These are phyloP conservation scores for Wickerhamiella spandovensis DNA, from an alignment of 805 yeast species.

Conservation along the genomic window DNA sequence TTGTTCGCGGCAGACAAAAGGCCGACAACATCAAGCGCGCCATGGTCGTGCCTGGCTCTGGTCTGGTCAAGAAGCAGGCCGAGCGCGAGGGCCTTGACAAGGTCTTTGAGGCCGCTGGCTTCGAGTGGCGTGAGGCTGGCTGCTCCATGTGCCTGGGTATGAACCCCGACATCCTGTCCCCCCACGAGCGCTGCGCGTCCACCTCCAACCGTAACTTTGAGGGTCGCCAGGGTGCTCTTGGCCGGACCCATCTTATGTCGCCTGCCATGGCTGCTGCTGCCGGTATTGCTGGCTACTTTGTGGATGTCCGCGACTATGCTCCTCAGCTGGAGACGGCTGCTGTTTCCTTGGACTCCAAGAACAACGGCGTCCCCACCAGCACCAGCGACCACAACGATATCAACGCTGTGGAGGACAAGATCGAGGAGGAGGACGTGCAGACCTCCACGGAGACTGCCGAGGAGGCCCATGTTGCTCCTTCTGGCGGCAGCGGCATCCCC, in stretches of 20 bases:
- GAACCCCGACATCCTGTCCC: constrained; percentile 95
- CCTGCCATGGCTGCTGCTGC: constrained; percentile 99
- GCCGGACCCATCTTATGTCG: constrained; percentile 94
- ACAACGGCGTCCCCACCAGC: neutral
- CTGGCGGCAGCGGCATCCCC: constrained; percentile 45
- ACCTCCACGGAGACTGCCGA: constrained; percentile 16
- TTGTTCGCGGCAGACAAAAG: constrained; percentile 78
- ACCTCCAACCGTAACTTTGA: constrained; percentile 98
- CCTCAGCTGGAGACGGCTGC: constrained; percentile 28
- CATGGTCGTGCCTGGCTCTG: constrained; percentile 95
- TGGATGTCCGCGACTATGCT: constrained; percentile 76
- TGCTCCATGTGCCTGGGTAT: constrained; percentile 99
- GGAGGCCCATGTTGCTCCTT: constrained; percentile 21
- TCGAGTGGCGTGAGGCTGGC: constrained; percentile 99
- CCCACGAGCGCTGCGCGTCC: constrained; percentile 96
- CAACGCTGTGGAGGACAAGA: constrained; percentile 39
- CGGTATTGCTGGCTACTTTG: constrained; percentile 77
- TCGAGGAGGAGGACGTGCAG: constrained; percentile 39
- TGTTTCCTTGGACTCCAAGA: constrained; percentile 23
- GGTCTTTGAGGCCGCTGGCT: constrained; percentile 83
- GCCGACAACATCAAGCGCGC: constrained; percentile 72
- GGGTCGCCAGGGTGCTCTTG: constrained; percentile 95
- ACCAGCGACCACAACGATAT: constrained; percentile 11
- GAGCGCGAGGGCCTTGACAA: constrained; percentile 90
- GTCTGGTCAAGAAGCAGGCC: constrained; percentile 84